These are phyloP conservation scores for Ensete ventricosum DNA, from an alignment of 176 grass and related monocot species.

Conservation along the genomic window DNA sequence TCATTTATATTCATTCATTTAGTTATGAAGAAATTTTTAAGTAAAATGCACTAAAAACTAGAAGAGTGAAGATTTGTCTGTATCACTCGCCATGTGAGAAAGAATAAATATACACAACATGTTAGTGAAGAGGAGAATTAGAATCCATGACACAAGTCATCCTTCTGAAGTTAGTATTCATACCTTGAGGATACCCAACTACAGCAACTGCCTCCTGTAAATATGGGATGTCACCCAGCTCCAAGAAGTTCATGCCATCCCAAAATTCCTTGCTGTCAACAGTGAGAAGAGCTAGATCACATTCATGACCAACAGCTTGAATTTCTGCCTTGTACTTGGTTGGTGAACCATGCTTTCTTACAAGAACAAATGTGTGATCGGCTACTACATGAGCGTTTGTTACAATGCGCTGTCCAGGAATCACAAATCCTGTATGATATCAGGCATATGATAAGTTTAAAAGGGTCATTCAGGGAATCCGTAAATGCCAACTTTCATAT, in stretches of 20 bases:
- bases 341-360: constrained; percentile 93
- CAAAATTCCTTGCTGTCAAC: constrained; percentile 90
- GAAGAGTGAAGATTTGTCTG: no score
- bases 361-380: constrained; percentile 94
- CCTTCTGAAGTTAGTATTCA: constrained; percentile 8
- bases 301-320: constrained; percentile 87
- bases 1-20: no score
- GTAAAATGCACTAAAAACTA: no score
- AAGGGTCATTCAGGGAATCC: not conserved
- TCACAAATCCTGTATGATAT: constrained; percentile 67
- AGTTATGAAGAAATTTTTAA: no score
- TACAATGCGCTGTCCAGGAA: constrained; percentile 56
- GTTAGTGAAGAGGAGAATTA: not conserved
- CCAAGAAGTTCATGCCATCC: constrained; percentile 80
- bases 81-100: not conserved
- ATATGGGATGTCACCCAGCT: constrained; percentile 86
- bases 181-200: constrained; percentile 96
- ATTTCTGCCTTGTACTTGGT: constrained; percentile 93
- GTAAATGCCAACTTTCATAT: not conserved
- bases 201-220: constrained; percentile 95
- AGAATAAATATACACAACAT: not conserved
- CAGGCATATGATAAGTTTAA: constrained; percentile 11
- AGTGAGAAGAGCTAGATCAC: constrained; percentile 76
- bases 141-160: not conserved
- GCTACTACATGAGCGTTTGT: constrained; percentile 96